Evolutionary conservation across 257 asterid species (phyloP).

Genomic region (Euphrasia confusa): DNA sequence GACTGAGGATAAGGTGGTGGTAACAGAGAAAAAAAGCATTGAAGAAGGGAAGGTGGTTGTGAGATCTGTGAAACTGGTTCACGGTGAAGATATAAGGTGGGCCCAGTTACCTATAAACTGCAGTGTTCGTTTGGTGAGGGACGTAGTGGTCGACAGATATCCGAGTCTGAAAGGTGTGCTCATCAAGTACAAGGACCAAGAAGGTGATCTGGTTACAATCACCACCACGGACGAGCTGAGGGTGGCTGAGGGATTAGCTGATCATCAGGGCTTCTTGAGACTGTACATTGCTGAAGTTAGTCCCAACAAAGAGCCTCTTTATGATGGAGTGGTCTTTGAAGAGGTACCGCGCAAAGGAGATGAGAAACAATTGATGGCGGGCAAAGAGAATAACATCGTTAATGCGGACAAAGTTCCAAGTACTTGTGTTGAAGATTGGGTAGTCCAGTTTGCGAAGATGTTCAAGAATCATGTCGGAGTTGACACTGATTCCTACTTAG

Average conservation of each 20-base stretch:
- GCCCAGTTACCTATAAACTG: slow-evolving; percentile 72
- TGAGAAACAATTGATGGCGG: slow-evolving; percentile 29
- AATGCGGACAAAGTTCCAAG: slow-evolving; percentile 33
- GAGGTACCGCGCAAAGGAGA: slow-evolving; percentile 34
- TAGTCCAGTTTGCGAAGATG: slow-evolving; percentile 71
- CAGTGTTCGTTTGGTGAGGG: slow-evolving; percentile 60
- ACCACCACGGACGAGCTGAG: slow-evolving; percentile 85
- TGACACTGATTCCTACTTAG: slow-evolving; percentile 78
- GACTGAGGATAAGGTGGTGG: slow-evolving; percentile 64
- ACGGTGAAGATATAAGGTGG: slow-evolving; percentile 86
- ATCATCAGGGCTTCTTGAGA: slow-evolving; percentile 61
- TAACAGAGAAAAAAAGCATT: slow-evolving; percentile 60
- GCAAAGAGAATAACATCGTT: slow-evolving; percentile 26
- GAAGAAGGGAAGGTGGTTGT: slow-evolving; percentile 58
- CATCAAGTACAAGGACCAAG: slow-evolving; percentile 83
- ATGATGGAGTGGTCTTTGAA: slow-evolving; percentile 51
- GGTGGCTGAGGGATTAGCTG: slow-evolving; percentile 73
- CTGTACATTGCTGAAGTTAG: slow-evolving; percentile 71
- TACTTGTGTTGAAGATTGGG: slow-evolving; percentile 66
- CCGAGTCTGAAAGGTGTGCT: slow-evolving; percentile 76
- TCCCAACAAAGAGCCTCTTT: slow-evolving; percentile 73
- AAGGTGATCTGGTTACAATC: slow-evolving; percentile 87
- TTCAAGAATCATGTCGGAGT: slow-evolving; percentile 87
- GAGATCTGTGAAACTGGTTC: slow-evolving; percentile 65
- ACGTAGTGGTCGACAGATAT: slow-evolving; percentile 61